These are phyloP conservation scores for Luffa acutangula DNA, from an alignment of 306 rosid species.

Conservation along the genomic window DNA sequence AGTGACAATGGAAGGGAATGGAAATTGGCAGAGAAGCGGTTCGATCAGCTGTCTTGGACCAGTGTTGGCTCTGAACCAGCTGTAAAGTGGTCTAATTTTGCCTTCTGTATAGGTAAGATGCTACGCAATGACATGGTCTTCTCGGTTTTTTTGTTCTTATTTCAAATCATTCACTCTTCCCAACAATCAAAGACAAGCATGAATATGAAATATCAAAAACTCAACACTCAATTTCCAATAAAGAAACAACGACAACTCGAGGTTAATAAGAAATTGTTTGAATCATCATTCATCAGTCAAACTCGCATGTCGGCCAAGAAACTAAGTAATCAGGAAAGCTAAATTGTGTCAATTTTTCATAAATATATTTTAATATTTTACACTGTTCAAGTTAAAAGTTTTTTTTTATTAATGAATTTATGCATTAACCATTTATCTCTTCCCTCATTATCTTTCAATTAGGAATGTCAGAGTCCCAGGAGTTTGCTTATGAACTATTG, in stretches of 20 bases:
- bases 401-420: neutral
- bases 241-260: too few species aligned
- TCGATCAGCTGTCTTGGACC: slow-evolving; percentile 31
- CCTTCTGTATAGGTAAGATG: slow-evolving; percentile 63
- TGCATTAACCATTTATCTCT: neutral
- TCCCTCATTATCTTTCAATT: neutral
- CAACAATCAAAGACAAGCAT: neutral
- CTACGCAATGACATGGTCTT: neutral
- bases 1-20: slow-evolving; percentile 38
- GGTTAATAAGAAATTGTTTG: neutral
- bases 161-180: neutral
- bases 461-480: slow-evolving; percentile 70
- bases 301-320: neutral
- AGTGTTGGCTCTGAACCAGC: slow-evolving; percentile 34
- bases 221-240: neutral
- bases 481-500: slow-evolving; percentile 52
- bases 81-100: slow-evolving; percentile 46
- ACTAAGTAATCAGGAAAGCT: neutral
- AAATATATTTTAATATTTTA: neutral
- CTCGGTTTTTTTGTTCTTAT: neutral
- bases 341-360: neutral
- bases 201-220: neutral
- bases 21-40: slow-evolving; percentile 53
- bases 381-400: neutral
- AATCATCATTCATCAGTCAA: neutral